Conservation (phyloP, 345 rosid genomes). For the Clausena lansium region DNA sequence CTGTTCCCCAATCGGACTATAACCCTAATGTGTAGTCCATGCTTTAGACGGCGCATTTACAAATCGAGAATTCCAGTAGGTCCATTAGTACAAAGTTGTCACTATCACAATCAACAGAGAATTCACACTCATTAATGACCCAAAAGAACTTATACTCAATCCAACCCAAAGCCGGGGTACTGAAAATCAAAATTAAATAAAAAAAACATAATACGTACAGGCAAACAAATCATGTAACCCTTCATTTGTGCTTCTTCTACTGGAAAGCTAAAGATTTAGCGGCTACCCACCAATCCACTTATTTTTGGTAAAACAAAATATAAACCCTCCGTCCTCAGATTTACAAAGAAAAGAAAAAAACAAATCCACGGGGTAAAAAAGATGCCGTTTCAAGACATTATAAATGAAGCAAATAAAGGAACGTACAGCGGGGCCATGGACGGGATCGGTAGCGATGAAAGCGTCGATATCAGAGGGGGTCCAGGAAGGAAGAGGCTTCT, state of each 20-base stretch:
- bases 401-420: not conserved
- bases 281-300: not conserved
- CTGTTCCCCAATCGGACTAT: not conserved
- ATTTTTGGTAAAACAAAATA: no score
- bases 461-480: slow-evolving; percentile 73
- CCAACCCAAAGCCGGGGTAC: not conserved
- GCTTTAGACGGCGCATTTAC: not conserved
- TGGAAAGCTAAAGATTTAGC: not conserved
- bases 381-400: not conserved
- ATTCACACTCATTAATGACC: not conserved
- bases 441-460: slow-evolving; percentile 85
- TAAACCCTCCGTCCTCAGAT: not conserved
- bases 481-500: slow-evolving; percentile 73
- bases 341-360: not conserved
- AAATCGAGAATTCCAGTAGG: no score
- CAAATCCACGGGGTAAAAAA: no score
- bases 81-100: not conserved
- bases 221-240: no score
- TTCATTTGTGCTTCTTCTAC: no score
- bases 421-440: slow-evolving; percentile 74
- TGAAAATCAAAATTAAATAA: no score
- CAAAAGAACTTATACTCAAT: not conserved
- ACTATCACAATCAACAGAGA: not conserved
- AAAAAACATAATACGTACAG: no score
- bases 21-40: no score